phyloP scores from a whole-genome alignment of 257 asterid species.

The Linaria vulgaris region DNA sequence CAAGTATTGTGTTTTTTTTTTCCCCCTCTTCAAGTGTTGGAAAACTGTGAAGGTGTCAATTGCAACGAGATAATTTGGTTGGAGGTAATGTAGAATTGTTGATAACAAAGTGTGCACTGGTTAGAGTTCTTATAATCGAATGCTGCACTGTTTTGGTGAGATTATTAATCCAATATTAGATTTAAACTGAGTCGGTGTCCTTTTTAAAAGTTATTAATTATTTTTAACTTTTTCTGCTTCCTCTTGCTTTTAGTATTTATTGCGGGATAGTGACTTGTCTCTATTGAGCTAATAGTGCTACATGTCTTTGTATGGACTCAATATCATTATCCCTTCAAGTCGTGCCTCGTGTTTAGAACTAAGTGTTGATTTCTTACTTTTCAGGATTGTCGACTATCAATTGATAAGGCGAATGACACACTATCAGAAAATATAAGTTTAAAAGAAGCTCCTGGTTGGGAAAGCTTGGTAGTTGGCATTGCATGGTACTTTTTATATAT shows the following conservation, averaged over 20 bases:
- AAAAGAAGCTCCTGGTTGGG: too few species aligned
- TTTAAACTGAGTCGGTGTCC: conserved; percentile 27
- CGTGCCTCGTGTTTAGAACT: conserved; percentile 25
- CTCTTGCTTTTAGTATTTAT: conserved; percentile 38
- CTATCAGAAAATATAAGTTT: neutral
- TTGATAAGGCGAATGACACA: neutral
- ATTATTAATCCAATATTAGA: conserved; percentile 6
- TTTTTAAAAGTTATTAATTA: conserved; percentile 23
- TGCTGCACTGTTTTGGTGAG: conserved; percentile 7
- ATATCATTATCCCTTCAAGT: conserved; percentile 22
- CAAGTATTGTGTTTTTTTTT: too few species aligned
- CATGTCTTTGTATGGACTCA: conserved; percentile 15
- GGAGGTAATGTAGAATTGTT: conserved; percentile 7
- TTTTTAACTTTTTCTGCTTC: conserved; percentile 45
- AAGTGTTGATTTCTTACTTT: conserved; percentile 17
- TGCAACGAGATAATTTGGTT: neutral
- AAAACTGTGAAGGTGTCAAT: too few species aligned
- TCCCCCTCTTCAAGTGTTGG: neutral
- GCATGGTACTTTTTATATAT: too few species aligned
- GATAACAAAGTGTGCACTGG: neutral
- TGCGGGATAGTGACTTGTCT: conserved; percentile 6
- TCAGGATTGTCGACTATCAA: neutral
- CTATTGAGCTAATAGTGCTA: conserved; percentile 10
- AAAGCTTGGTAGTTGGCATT: too few species aligned
- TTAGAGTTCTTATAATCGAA: conserved; percentile 32